Evolutionary conservation across 805 yeast species (phyloP).

Genomic region (Candida quercuum): DNA sequence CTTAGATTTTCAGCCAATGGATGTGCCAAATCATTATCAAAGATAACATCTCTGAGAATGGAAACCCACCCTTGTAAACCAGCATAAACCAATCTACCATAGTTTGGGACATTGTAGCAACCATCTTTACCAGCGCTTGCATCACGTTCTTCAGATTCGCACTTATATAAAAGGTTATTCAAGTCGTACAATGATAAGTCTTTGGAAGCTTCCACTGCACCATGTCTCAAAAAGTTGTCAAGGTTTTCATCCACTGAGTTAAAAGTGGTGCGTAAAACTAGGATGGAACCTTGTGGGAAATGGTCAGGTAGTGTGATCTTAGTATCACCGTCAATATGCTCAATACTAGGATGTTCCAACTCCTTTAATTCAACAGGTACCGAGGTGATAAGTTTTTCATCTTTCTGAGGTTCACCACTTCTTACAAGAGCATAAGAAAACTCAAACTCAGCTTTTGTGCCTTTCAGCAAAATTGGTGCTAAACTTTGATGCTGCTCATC

Average conservation of each 20-base stretch:
- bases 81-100: conserved; percentile 75
- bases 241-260: conserved; percentile 59
- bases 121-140: conserved; percentile 68
- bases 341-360: conserved; percentile 45
- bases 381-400: conserved; percentile 45
- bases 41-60: conserved; percentile 55
- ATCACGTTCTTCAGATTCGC: conserved; percentile 87
- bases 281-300: conserved; percentile 89
- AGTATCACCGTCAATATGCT: conserved; percentile 40
- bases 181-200: conserved; percentile 61
- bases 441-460: conserved; percentile 51
- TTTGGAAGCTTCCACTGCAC: conserved; percentile 70
- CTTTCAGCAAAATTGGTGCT: conserved; percentile 53
- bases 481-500: conserved; percentile 42
- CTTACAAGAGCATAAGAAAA: conserved; percentile 54
- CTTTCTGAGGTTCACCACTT: conserved; percentile 41
- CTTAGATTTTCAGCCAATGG: conserved; percentile 79
- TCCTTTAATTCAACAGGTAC: conserved; percentile 60
- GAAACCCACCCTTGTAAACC: conserved; percentile 93
- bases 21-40: conserved; percentile 73
- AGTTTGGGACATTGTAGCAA: conserved; percentile 64
- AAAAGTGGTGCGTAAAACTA: conserved; percentile 69
- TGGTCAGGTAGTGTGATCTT: conserved; percentile 50
- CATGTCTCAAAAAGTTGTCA: conserved; percentile 63
- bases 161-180: conserved; percentile 67